Evolutionary conservation across 2,329 filamentous ascomycete genomes (phyloP).

Genomic region (Elsinoe batatas): DNA sequence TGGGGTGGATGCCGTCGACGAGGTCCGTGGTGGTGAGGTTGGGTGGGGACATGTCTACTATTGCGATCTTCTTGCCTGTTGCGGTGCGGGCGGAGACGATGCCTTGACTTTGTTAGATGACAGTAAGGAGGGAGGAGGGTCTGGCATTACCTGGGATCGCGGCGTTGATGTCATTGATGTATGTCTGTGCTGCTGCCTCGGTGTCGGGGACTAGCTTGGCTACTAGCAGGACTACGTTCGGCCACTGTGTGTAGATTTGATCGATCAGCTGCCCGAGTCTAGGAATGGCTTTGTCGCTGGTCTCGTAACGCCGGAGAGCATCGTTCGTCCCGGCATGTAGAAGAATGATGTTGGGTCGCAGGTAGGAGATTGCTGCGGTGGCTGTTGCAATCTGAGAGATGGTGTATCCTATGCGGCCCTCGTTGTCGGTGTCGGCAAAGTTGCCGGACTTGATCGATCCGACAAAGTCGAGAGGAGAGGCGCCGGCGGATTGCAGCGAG

Average conservation of each 20-base stretch:
- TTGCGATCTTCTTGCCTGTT: background rate
- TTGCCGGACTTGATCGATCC: constrained; percentile 25
- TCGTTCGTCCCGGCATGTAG: constrained; percentile 24
- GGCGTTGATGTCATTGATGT: constrained; percentile 9
- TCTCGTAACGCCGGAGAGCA: constrained; percentile 1
- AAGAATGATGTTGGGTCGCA: constrained; percentile 21
- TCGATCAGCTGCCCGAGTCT: background rate
- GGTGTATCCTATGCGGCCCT: constrained; percentile 25
- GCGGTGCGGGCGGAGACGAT: constrained; percentile 1
- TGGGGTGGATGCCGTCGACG: constrained; percentile 8
- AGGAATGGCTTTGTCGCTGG: constrained; percentile 5
- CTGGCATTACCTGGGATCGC: background rate
- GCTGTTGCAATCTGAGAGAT: constrained; percentile 24
- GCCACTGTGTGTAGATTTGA: constrained; percentile 8
- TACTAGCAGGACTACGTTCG: background rate
- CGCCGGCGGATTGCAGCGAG: constrained; percentile 18
- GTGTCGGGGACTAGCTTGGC: background rate
- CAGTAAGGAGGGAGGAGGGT: background rate
- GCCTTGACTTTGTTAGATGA: background rate
- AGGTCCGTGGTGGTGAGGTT: constrained; percentile 3
- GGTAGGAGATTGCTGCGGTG: constrained; percentile 16
- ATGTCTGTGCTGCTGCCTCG: constrained; percentile 9
- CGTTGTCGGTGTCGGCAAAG: constrained; percentile 27
- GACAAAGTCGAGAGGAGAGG: constrained; percentile 23
- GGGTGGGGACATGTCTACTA: constrained; percentile 6